Conservation (phyloP, 176 grass and related monocot species). For the Hordeum marinum region DNA sequence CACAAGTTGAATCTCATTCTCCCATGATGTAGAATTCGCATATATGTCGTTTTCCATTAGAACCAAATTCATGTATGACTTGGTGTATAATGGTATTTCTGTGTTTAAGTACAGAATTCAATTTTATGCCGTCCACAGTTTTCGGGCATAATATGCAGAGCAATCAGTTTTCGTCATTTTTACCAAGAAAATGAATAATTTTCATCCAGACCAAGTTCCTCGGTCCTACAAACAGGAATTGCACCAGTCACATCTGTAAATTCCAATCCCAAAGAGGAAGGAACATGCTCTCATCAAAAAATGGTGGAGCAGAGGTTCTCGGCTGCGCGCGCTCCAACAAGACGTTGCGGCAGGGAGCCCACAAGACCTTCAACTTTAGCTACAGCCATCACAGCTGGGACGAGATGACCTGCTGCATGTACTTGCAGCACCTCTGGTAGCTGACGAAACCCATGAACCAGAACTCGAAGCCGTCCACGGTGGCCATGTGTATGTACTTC, state of each 20-base stretch:
- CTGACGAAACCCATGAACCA: constrained; percentile 77
- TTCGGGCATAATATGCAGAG: background rate
- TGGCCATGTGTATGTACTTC: constrained; percentile 76
- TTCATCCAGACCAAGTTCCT: constrained; percentile 35
- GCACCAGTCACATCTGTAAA: background rate
- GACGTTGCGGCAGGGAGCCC: constrained; percentile 4
- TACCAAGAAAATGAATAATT: background rate
- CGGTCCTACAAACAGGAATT: constrained; percentile 18
- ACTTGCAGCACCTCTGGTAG: constrained; percentile 59
- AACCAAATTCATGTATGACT: too few species aligned
- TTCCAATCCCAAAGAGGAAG: constrained; percentile 25
- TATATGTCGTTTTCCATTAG: too few species aligned
- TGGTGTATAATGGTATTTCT: too few species aligned
- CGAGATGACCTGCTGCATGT: constrained; percentile 47
- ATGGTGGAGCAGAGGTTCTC: constrained; percentile 32
- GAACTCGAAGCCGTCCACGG: constrained; percentile 65
- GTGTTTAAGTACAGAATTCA: too few species aligned
- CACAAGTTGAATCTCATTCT: too few species aligned
- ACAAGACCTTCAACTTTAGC: constrained; percentile 7
- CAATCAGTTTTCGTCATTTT: background rate
- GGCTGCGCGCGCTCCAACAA: constrained; percentile 12
- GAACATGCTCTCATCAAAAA: constrained; percentile 41
- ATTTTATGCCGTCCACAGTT: background rate
- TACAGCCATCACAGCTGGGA: constrained; percentile 10
- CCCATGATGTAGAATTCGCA: too few species aligned